These are phyloP conservation scores for Buxus sempervirens DNA, from an alignment of 164 flowering plant genomes.

Conservation along the genomic window DNA sequence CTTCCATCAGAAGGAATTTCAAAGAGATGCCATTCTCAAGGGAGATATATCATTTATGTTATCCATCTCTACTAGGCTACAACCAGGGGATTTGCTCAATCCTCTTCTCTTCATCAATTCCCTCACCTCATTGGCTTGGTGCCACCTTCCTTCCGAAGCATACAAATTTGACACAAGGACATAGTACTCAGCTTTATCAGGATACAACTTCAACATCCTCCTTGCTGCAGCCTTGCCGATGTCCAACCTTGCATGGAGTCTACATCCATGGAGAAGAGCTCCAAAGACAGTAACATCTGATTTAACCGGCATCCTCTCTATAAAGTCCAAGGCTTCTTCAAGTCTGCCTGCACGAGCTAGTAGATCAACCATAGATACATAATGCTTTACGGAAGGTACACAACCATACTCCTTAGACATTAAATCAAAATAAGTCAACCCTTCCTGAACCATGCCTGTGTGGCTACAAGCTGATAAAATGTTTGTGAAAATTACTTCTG, in stretches of 20 bases:
- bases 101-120: conserved; percentile 55
- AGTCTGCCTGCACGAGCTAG: conserved; percentile 65
- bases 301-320: conserved; percentile 51
- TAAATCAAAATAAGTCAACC: conserved; percentile 44
- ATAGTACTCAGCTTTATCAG: conserved; percentile 53
- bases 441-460: conserved; percentile 66
- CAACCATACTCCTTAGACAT: conserved; percentile 48
- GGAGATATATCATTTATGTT: conserved; percentile 10
- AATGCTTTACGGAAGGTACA: conserved; percentile 64
- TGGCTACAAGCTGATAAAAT: conserved; percentile 72
- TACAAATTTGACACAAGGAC: conserved; percentile 54
- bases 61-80: conserved; percentile 44
- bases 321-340: conserved; percentile 63
- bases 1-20: neutral
- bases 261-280: conserved; percentile 77
- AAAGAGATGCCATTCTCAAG: conserved; percentile 17
- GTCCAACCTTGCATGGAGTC: conserved; percentile 53
- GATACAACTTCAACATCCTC: conserved; percentile 56
- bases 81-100: conserved; percentile 53
- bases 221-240: conserved; percentile 54
- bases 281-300: conserved; percentile 50
- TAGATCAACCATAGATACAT: conserved; percentile 73
- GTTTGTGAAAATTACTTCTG: conserved; percentile 53
- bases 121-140: conserved; percentile 41
- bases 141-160: conserved; percentile 64